Conservation (phyloP, 768 basidiomycete species). For the Exidia glandulosa region DNA sequence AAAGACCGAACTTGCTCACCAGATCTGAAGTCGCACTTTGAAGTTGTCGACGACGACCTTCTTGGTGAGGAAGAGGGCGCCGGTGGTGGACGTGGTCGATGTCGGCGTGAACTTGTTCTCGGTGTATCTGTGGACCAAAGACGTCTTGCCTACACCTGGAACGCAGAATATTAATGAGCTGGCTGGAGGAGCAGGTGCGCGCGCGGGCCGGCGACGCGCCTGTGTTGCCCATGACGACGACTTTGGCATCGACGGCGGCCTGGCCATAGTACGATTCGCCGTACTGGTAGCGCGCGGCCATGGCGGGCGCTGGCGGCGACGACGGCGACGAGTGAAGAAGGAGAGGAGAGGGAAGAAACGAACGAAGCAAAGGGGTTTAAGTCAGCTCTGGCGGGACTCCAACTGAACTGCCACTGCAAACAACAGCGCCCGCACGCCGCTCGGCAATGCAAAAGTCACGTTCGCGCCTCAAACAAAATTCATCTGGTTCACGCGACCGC, state of each 20-base stretch:
- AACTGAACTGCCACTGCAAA: no score
- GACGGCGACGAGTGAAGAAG: constrained; percentile 37
- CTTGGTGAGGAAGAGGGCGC: constrained; percentile 90
- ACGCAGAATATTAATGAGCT: constrained; percentile 1
- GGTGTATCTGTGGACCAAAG: constrained; percentile 80
- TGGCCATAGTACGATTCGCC: constrained; percentile 68
- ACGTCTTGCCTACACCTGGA: constrained; percentile 87
- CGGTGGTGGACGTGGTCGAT: constrained; percentile 83
- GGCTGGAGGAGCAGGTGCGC: constrained; percentile 2
- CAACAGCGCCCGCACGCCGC: constrained; percentile 1
- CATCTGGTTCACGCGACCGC: not conserved
- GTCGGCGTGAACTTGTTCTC: constrained; percentile 83
- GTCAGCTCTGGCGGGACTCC: not conserved
- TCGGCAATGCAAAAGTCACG: constrained; percentile 3
- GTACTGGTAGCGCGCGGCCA: constrained; percentile 27
- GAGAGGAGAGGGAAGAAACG: constrained; percentile 21
- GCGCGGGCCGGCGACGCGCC: constrained; percentile 28
- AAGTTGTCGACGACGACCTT: constrained; percentile 77
- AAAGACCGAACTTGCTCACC: constrained; percentile 7
- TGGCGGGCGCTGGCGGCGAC: constrained; percentile 32
- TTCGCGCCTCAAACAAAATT: not conserved
- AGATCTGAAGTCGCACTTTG: constrained; percentile 50
- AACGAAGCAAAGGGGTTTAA: constrained; percentile 11
- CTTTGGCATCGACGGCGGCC: constrained; percentile 85
- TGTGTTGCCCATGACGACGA: constrained; percentile 86